Evolutionary conservation across 2,329 filamentous ascomycete genomes (phyloP), one percentile per base, ranked within the genome.

Genomic region (Chaetomium globosum): DNA sequence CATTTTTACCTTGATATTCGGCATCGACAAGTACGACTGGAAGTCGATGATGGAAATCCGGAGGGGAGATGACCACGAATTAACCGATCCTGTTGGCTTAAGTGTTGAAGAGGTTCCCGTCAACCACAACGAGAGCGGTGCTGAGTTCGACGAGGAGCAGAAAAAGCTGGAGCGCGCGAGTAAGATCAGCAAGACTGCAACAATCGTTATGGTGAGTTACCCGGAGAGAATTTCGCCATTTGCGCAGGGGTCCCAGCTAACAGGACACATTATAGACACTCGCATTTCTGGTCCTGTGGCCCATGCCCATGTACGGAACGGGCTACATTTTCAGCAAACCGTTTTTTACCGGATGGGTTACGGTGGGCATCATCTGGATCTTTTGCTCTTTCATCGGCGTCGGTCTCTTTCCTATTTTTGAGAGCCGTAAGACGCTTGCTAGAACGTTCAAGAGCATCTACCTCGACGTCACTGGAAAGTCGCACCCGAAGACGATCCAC

Each of bases 221-320:
- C 0, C 16, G 10, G 2, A 19, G n/a, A 4, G 19, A 21, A 39
- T n/a, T 7, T 23, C n/a, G 8, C 1, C 10, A 5, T 19, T 6
- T 8, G 1, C 13, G 28, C 10, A 43, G 8, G 13, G 19, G 19
- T 56, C 36, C 21, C 49, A n/a, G 2, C 30, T 33, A n/a, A 58
- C n/a, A 13, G 16, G 6, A 3, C 13, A 2, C 19, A 7, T 69
- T 21, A 2, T 61, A 71, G 79, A 90, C 91, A 0, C 67, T 96
- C 0, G 83, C 86, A 0, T 81, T 96, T 63, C 80, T 97, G 0
- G 82, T 97, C 1, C 83, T 97, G 19, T 97, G 93, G 92, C 93
- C 93, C 0, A 94, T 97, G 84, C 93, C 93, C 1, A 88, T 97
- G 87, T 97, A 95, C 74, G 93, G 92, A 12, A 83, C 83, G 0